These are phyloP conservation scores for Nigrograna mackinnonii DNA, from an alignment of 2,329 filamentous ascomycete genomes.

Conservation along the genomic window DNA sequence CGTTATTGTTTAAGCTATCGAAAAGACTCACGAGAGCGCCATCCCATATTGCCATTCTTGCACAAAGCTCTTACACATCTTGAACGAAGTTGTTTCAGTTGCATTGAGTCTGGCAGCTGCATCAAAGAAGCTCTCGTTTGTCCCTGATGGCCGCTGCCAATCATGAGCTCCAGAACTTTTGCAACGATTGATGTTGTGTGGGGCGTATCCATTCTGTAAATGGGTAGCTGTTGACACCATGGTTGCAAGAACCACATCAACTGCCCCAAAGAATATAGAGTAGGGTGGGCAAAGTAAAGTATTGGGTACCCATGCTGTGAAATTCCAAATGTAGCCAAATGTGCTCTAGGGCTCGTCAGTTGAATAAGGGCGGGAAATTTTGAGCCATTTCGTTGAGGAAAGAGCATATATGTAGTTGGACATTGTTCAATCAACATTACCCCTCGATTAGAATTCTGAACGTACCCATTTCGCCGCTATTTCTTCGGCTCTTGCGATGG, in stretches of 20 bases:
- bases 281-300: constrained; percentile 13
- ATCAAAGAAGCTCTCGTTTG: constrained; percentile 32
- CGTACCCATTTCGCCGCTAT: constrained; percentile 14
- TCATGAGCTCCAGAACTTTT: constrained; percentile 7
- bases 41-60: constrained; percentile 25
- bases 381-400: too few species aligned
- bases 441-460: background rate
- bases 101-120: constrained; percentile 24
- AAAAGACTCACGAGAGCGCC: constrained; percentile 11
- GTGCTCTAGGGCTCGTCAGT: background rate
- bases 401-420: too few species aligned
- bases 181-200: constrained; percentile 8
- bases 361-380: too few species aligned
- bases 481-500: constrained; percentile 8
- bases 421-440: too few species aligned
- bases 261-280: constrained; percentile 11
- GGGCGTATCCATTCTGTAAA: constrained; percentile 9
- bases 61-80: constrained; percentile 26
- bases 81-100: constrained; percentile 13
- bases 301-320: constrained; percentile 13
- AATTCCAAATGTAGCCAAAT: constrained; percentile 16
- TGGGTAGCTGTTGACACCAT: constrained; percentile 5
- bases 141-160: constrained; percentile 13
- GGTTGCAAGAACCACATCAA: constrained; percentile 11
- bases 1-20: too few species aligned